phyloP scores from a whole-genome alignment of 768 basidiomycete genomes.

The Pisolithus marmoratus region DNA sequence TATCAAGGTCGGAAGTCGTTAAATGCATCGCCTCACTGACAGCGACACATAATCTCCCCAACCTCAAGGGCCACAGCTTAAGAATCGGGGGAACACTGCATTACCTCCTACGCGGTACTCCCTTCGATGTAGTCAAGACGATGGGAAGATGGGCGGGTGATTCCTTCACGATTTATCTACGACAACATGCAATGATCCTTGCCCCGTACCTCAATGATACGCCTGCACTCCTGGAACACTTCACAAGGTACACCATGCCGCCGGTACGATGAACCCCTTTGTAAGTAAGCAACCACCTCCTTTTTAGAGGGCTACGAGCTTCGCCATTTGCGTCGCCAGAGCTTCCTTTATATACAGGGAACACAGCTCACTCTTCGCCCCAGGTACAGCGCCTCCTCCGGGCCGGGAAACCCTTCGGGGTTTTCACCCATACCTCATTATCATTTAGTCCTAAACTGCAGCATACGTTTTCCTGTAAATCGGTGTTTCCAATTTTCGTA shows the following conservation, averaged over 20 bases:
- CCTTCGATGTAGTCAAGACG: slow-evolving; percentile 12
- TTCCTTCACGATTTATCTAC: slow-evolving; percentile 24
- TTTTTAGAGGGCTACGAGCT: background rate
- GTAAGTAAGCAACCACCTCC: background rate
- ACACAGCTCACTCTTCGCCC: too few species aligned
- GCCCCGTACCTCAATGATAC: slow-evolving; percentile 14
- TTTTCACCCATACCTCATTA: too few species aligned
- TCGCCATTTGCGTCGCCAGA: background rate
- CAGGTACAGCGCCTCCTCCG: too few species aligned
- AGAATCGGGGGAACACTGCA: too few species aligned
- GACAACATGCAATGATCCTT: slow-evolving; percentile 21
- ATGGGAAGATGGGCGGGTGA: slow-evolving; percentile 29
- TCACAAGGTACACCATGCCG: background rate
- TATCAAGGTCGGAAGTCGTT: background rate
- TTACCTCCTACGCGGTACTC: too few species aligned
- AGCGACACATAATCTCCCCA: slow-evolving; percentile 2
- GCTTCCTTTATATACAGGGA: background rate
- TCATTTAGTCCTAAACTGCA: too few species aligned
- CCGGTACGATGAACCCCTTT: too few species aligned
- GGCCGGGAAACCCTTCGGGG: too few species aligned
- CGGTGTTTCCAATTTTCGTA: too few species aligned
- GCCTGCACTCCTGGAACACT: background rate
- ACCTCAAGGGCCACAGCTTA: too few species aligned
- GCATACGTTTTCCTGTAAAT: too few species aligned
- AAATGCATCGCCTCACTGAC: too few species aligned